Conservation (phyloP, 169 alveolate genomes). For the Eimeria sp. region DNA sequence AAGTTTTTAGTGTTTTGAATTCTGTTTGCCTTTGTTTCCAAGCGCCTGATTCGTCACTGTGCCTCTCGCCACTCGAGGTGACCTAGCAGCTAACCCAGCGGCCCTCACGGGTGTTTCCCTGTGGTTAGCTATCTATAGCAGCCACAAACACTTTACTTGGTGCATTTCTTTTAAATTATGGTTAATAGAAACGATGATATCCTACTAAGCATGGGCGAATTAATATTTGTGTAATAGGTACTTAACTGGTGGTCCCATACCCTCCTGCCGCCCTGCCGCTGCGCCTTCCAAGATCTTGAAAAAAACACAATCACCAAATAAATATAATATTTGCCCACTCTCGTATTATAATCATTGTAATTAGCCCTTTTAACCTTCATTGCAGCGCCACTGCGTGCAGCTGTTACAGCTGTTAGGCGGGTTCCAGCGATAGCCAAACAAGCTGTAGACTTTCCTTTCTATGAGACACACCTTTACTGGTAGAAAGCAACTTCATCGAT, state of each 20-base stretch:
- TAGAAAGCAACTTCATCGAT: neutral
- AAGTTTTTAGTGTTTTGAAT: neutral
- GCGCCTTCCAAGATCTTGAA: neutral
- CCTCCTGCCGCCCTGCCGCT: slow-evolving; percentile 11
- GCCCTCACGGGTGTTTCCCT: neutral
- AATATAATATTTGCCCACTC: neutral
- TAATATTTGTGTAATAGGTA: neutral
- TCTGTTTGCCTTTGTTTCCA: neutral
- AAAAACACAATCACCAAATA: neutral
- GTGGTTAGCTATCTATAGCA: neutral
- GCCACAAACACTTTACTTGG: neutral
- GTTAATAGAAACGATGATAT: neutral
- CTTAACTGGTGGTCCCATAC: too few species aligned
- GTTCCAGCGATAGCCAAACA: neutral
- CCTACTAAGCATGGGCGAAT: neutral
- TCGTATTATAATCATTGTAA: neutral
- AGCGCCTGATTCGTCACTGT: neutral
- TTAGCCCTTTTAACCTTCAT: neutral
- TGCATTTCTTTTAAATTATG: neutral
- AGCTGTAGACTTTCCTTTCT: neutral
- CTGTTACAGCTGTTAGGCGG: neutral
- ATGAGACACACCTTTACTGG: neutral
- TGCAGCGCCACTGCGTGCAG: neutral
- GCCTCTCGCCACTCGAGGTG: slow-evolving; percentile 13
- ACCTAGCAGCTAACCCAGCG: slow-evolving; percentile 41